Base-by-base conservation (phyloP, 2,329 filamentous ascomycete species). In the Macrophomina phaseolina region DNA sequence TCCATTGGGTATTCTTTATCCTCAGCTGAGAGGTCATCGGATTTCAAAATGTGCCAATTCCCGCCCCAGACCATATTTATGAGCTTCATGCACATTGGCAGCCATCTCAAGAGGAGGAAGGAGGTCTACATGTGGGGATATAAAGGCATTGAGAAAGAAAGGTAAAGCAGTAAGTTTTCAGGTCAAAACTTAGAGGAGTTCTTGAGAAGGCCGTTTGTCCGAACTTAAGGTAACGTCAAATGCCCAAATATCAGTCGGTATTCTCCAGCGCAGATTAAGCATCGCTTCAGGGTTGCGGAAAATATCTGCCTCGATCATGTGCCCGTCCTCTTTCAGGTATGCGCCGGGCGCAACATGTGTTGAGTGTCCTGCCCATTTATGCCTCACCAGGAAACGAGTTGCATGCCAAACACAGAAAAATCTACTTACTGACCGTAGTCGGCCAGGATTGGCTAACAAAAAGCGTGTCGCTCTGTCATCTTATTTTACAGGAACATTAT, bases 21-120 rank as follows among this genome's bases (percentile, higher is more conserved):
- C n/a, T 49, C 46, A 18, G 46, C 5, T 18, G 18, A 6, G 5
- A 23, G 8, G 23, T 73, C n/a, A 6, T 66, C 69, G 65, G 74
- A 72, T 52, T 68, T 68, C 67, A 76, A 75, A 12, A 76, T 67
- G 56, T 73, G 72, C 28, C 71, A 72, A 64, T 71, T 38, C 36
- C 67, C 69, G 12, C 73, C 74, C 49, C 69, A 76, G 42, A 77
- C 69, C 1, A 75, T 69, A 65, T 70, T 74, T 28, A 76, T 73
- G 1, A 76, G 71, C 74, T 76, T 18, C 49, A 14, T 36, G n/a
- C 28, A 52, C 56, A 52, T 12, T 30, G 23, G 67, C 64, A 66
- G 64, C 55, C 38, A 65, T 34, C 52, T 65, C 34, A 45, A 38
- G n/a, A n/a, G n/a, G 48, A 42, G 23, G 18, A 48, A 5, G 61